Evolutionary conservation across 768 basidiomycete genomes (phyloP).

Genomic region (Pulveroboletus sp.): DNA sequence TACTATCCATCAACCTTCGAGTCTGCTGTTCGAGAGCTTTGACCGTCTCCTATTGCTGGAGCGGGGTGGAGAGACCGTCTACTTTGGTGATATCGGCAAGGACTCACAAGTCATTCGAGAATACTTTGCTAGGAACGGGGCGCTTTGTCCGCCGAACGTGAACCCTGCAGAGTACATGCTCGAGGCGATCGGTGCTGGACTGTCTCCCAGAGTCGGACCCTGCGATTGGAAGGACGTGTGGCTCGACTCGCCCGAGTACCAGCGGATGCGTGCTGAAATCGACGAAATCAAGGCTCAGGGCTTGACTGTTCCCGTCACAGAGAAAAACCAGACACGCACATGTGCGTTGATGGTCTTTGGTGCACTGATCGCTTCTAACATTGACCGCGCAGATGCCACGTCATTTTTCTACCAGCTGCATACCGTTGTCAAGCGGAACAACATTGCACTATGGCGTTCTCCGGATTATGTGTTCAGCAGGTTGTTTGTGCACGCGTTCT

Average conservation of each 20-base stretch:
- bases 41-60: conserved; percentile 67
- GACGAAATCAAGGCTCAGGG: conserved; percentile 43
- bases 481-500: conserved; percentile 67
- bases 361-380: not conserved
- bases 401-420: conserved; percentile 70
- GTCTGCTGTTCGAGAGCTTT: conserved; percentile 83
- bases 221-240: conserved; percentile 87
- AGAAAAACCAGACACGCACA: conserved; percentile 39
- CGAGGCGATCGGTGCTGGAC: conserved; percentile 83
- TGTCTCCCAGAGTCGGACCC: conserved; percentile 64
- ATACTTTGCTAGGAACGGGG: conserved; percentile 77
- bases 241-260: conserved; percentile 64
- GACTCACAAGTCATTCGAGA: conserved; percentile 63
- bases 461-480: conserved; percentile 85
- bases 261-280: conserved; percentile 41
- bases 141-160: conserved; percentile 61
- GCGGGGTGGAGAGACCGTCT: conserved; percentile 85
- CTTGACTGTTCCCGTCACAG: conserved; percentile 38
- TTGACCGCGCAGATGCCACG: conserved; percentile 55
- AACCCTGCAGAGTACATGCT: conserved; percentile 82
- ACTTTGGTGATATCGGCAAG: conserved; percentile 83
- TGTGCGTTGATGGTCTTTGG: conserved; percentile 34
- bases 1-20: conserved; percentile 87
- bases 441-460: conserved; percentile 71
- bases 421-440: conserved; percentile 62